phyloP scores from a whole-genome alignment of 768 basidiomycete genomes.

The Mycena galopus region DNA sequence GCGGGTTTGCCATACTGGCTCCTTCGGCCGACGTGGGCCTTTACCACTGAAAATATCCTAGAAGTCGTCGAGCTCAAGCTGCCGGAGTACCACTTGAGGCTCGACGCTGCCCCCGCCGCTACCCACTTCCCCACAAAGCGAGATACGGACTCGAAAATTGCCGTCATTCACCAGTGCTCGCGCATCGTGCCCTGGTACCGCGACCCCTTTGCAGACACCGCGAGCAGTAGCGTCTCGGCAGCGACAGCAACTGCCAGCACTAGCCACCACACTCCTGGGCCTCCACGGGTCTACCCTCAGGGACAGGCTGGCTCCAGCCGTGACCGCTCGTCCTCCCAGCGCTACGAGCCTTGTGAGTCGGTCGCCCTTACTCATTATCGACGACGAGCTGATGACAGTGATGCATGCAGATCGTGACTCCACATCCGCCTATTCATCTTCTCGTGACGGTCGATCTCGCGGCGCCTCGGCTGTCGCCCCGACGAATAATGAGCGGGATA shows the following conservation, averaged over 20 bases:
- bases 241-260: neutral
- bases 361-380: neutral
- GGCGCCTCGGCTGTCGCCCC: neutral
- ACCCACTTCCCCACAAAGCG: neutral
- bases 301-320: neutral
- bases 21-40: constrained; percentile 12
- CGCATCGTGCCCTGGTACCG: neutral
- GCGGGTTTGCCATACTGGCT: constrained; percentile 42
- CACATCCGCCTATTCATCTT: neutral
- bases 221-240: neutral
- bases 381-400: neutral
- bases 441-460: neutral
- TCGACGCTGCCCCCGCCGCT: neutral
- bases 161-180: neutral
- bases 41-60: neutral
- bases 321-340: neutral
- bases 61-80: neutral
- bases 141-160: neutral
- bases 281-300: neutral
- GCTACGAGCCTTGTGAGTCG: neutral
- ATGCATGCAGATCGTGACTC: neutral
- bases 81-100: neutral
- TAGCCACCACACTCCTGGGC: neutral
- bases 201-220: neutral
- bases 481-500: neutral